Conservation (phyloP, 1,284 basidiomycete species). For the Apiotrichum montevideense region DNA sequence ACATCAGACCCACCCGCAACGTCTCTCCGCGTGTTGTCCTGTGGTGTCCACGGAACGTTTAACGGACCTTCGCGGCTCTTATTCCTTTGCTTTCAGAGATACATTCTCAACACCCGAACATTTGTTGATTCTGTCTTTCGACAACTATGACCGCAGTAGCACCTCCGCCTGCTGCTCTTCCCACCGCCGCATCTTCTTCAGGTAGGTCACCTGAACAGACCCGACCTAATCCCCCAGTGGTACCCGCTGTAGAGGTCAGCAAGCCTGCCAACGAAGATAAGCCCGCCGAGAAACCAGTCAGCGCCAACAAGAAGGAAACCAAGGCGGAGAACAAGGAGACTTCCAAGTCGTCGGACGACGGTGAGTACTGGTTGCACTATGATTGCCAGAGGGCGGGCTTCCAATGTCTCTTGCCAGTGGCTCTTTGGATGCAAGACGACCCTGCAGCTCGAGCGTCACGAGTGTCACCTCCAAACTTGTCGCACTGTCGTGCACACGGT, state of each 20-base stretch:
- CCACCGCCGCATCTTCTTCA: constrained; percentile 7
- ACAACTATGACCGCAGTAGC: constrained; percentile 19
- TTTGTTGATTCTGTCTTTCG: no score
- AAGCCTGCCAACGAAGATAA: constrained; percentile 10
- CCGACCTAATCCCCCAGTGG: background rate
- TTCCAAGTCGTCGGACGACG: constrained; percentile 1
- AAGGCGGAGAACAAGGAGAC: background rate
- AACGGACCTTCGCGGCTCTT: no score
- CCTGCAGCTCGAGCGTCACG: no score
- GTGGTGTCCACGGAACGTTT: no score
- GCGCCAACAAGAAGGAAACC: background rate
- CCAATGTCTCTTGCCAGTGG: background rate
- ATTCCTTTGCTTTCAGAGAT: no score
- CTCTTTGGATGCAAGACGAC: background rate
- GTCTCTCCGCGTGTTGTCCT: no score
- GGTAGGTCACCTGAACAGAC: constrained; percentile 4
- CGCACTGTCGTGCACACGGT: no score
- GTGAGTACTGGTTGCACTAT: constrained; percentile 3
- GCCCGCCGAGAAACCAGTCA: background rate
- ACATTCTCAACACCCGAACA: no score
- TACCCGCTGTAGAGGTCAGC: background rate
- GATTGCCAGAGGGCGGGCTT: no score
- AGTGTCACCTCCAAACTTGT: no score
- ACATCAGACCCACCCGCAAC: no score
- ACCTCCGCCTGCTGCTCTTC: constrained; percentile 13